A percentile compares a stretch with the other conserved stretches of the same genome.
Evolutionary conservation across 2,329 filamentous ascomycete species (phyloP).

Genomic region (Aulographum hederae): DNA sequence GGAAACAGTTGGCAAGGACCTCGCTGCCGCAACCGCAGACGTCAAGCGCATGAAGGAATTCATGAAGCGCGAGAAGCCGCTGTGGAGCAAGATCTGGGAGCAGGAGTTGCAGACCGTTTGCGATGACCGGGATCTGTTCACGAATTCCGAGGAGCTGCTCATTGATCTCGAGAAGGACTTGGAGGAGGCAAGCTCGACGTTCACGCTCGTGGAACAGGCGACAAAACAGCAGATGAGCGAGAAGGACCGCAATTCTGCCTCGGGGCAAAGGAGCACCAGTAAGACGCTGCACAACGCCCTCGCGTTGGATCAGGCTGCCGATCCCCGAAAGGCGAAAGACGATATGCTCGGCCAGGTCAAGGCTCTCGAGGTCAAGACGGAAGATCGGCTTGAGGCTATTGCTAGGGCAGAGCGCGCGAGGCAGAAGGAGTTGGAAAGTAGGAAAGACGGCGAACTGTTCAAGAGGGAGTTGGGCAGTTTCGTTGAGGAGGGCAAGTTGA

Average conservation of each 20-base stretch:
- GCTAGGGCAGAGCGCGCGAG: slow-evolving; percentile 88
- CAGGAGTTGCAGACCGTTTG: slow-evolving; percentile 91
- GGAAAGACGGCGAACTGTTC: slow-evolving; percentile 50
- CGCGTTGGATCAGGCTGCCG: slow-evolving; percentile 29
- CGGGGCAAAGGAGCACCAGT: slow-evolving; percentile 3
- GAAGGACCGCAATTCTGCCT: slow-evolving; percentile 30
- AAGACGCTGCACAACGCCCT: slow-evolving; percentile 31
- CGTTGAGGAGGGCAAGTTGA: slow-evolving; percentile 77
- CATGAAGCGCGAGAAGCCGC: slow-evolving; percentile 75
- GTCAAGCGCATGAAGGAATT: slow-evolving; percentile 90
- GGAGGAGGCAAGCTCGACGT: slow-evolving; percentile 85
- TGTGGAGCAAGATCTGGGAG: slow-evolving; percentile 99
- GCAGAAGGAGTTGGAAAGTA: slow-evolving; percentile 68
- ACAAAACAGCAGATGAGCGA: slow-evolving; percentile 91
- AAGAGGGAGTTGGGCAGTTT: slow-evolving; percentile 73
- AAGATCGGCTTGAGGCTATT: slow-evolving; percentile 73
- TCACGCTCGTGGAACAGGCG: slow-evolving; percentile 87
- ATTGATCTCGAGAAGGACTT: slow-evolving; percentile 86
- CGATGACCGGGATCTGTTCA: slow-evolving; percentile 84
- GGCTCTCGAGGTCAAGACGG: slow-evolving; percentile 85
- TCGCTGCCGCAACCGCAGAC: slow-evolving; percentile 62
- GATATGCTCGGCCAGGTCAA: slow-evolving; percentile 83
- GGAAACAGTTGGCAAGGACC: slow-evolving; percentile 76
- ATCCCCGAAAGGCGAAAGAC: slow-evolving; percentile 74
- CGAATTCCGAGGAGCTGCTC: slow-evolving; percentile 88